Conservation (phyloP, 1,139 yeast genomes). For the Saccharomyces hybrid region DNA sequence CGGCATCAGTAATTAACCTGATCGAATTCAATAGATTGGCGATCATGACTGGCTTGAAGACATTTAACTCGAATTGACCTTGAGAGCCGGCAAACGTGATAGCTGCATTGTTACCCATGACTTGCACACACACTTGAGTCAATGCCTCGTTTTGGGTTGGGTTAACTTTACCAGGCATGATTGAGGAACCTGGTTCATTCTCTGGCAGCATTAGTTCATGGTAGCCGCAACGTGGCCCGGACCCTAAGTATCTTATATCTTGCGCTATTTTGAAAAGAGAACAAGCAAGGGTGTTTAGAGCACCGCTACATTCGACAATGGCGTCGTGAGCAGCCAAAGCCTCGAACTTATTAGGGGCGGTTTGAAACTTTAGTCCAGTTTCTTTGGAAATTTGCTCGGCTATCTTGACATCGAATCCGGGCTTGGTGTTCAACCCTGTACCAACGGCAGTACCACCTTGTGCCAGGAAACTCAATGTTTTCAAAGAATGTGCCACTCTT, state of each 20-base stretch:
- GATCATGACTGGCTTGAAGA: conserved; percentile 94
- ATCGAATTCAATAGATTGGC: conserved; percentile 81
- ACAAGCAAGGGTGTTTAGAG: conserved; percentile 88
- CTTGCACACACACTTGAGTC: conserved; percentile 97
- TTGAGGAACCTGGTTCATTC: conserved; percentile 98
- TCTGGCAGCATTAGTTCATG: conserved; percentile 94
- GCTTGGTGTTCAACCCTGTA: conserved; percentile 88
- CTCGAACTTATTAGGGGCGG: conserved; percentile 98
- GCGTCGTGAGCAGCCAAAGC: conserved; percentile 99
- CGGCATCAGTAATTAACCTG: conserved; percentile 83
- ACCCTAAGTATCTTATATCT: conserved; percentile 95
- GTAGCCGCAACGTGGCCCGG: conserved; percentile 99
- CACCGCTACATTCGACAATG: conserved; percentile 94
- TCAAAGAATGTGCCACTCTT: conserved; percentile 71
- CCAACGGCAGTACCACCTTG: conserved; percentile 99
- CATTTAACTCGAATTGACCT: conserved; percentile 97
- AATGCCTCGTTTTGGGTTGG: conserved; percentile 98
- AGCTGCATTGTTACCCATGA: conserved; percentile 91
- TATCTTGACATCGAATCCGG: conserved; percentile 79
- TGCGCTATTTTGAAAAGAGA: conserved; percentile 94
- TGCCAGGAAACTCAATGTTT: conserved; percentile 73
- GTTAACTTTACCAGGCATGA: conserved; percentile 99
- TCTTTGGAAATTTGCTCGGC: conserved; percentile 52
- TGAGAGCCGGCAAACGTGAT: conserved; percentile 97
- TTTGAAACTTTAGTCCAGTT: conserved; percentile 81